A percentile compares a stretch with the other conserved stretches of the same genome.
These are phyloP conservation scores for Raddia distichophylla DNA, from an alignment of 176 grass and related monocot genomes.

Conservation along the genomic window DNA sequence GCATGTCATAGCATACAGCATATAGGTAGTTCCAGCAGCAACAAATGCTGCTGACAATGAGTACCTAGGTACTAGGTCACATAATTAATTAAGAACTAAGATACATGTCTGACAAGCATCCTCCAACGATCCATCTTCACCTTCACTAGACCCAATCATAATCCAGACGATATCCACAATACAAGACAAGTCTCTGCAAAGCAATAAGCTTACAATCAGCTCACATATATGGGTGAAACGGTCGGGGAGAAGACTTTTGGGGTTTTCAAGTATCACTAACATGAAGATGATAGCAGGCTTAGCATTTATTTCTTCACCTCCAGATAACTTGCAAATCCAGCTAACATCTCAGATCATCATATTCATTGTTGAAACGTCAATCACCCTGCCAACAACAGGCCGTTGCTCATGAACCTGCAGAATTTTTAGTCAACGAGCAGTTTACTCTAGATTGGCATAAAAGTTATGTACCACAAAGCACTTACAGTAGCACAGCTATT, in stretches of 20 bases:
- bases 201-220: not conserved
- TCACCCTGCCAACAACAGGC: constrained; percentile 67
- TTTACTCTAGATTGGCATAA: constrained; percentile 7
- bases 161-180: not conserved
- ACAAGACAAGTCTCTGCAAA: constrained; percentile 19
- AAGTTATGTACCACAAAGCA: constrained; percentile 12
- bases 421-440: constrained; percentile 14
- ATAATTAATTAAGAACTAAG: constrained; percentile 31
- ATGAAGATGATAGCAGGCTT: not conserved
- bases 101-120: constrained; percentile 39
- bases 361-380: constrained; percentile 62
- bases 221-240: not conserved
- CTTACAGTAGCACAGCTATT: constrained; percentile 61
- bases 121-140: not conserved
- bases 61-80: constrained; percentile 31
- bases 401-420: constrained; percentile 72
- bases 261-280: constrained; percentile 17
- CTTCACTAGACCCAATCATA: constrained; percentile 8
- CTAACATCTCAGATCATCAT: constrained; percentile 55
- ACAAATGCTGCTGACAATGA: constrained; percentile 27
- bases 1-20: constrained; percentile 26
- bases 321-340: constrained; percentile 30
- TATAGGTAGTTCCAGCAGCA: constrained; percentile 31
- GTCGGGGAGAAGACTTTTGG: not conserved
- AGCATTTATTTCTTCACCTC: constrained; percentile 39